These are phyloP conservation scores for Daldinia vernicosa DNA, from an alignment of 495 filamentous ascomycete genomes.

Conservation along the genomic window DNA sequence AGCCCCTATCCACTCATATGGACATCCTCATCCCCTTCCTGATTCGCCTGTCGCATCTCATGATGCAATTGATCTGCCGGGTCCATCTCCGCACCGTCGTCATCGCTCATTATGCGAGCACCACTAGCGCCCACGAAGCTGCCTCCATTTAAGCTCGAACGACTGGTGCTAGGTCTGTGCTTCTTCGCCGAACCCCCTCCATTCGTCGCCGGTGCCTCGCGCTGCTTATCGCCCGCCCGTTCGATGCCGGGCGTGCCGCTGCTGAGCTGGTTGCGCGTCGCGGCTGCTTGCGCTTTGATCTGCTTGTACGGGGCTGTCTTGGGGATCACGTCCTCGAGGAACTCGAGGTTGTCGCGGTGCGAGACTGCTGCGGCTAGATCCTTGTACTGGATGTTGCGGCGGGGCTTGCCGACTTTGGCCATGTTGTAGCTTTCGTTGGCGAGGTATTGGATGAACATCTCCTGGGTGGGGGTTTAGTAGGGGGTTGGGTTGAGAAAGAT, in stretches of 20 bases:
- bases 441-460: constrained; percentile 96
- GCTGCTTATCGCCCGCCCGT: constrained; percentile 1
- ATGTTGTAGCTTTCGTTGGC: constrained; percentile 86
- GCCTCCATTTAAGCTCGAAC: constrained; percentile 30
- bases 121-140: constrained; percentile 45
- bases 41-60: constrained; percentile 56
- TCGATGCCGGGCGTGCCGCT: constrained; percentile 38
- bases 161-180: constrained; percentile 42
- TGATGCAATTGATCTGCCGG: constrained; percentile 56
- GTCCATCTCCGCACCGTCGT: constrained; percentile 42
- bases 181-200: constrained; percentile 28
- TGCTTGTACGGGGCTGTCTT: constrained; percentile 82
- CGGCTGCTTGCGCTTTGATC: constrained; percentile 67
- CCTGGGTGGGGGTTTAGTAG: constrained; percentile 58
- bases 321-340: constrained; percentile 90
- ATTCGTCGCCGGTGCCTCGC: not conserved
- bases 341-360: constrained; percentile 92
- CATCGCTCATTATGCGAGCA: constrained; percentile 41
- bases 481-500: not conserved
- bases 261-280: constrained; percentile 51
- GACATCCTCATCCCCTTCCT: constrained; percentile 56
- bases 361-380: constrained; percentile 91
- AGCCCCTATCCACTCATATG: constrained; percentile 62
- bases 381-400: constrained; percentile 95
- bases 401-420: constrained; percentile 74